Evolutionary conservation across 805 yeast species (phyloP).

Genomic region (Scheffersomyces stipitis): DNA sequence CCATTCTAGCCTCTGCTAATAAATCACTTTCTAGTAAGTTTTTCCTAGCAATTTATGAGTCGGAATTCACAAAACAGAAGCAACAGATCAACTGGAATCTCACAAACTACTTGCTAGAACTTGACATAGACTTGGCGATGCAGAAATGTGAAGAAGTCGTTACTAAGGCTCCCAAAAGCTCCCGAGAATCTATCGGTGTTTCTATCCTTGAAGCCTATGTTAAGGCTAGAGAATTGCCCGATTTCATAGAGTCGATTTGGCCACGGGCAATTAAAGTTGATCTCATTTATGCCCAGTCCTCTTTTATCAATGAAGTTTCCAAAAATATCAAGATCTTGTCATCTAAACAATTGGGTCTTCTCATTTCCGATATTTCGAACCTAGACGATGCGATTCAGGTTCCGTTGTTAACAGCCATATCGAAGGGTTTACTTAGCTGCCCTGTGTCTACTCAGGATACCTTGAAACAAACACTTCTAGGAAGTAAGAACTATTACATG

Average conservation of each 20-base stretch:
- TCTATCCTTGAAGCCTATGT: constrained; percentile 47
- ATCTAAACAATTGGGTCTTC: constrained; percentile 38
- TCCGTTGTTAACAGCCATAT: constrained; percentile 18
- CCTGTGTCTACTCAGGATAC: constrained; percentile 17
- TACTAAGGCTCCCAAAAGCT: constrained; percentile 6
- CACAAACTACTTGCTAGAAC: constrained; percentile 45
- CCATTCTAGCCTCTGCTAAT: constrained; percentile 48
- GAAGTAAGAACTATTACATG: constrained; percentile 12
- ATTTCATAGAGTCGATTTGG: constrained; percentile 50
- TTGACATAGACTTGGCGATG: constrained; percentile 62
- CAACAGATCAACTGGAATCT: constrained; percentile 42
- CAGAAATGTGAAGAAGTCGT: constrained; percentile 38
- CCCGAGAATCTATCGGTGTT: constrained; percentile 15
- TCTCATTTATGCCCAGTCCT: constrained; percentile 21
- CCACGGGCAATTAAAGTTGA: constrained; percentile 19
- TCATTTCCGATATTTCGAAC: constrained; percentile 3
- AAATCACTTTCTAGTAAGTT: constrained; percentile 56
- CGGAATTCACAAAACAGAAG: constrained; percentile 18
- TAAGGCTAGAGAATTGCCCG: constrained; percentile 56
- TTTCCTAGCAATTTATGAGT: constrained; percentile 39
- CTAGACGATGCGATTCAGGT: constrained; percentile 4
- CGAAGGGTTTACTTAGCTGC: constrained; percentile 43
- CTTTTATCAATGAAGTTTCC: constrained; percentile 39
- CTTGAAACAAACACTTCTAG: constrained; percentile 9
- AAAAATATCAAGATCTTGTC: constrained; percentile 46